Base-by-base conservation (phyloP, 306 rosid species). In the Myrica gale region DNA sequence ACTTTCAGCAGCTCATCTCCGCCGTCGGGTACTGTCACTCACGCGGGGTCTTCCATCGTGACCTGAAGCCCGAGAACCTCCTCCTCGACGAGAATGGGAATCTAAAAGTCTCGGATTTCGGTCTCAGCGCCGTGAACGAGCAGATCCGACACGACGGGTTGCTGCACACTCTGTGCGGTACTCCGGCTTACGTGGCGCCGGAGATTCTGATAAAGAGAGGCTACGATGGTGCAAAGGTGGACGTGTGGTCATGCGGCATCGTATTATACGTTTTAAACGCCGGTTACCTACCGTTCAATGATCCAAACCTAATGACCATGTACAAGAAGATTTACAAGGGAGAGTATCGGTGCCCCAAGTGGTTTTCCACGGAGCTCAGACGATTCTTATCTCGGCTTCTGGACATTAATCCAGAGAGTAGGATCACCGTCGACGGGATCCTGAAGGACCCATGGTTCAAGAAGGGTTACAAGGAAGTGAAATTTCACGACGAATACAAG, bases 121-220 rank as follows among this genome's bases (percentile, higher is more conserved):
- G 97, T 1, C 86, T 92, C 72, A 83, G 91, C 58, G 96, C 97
- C 0, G 81, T 89, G 5, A 81, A 51, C 42, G 85, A 78, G 1
- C 97, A 92, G 80, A 66, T 87, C 23, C 81, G 80, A 8, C 74
- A 82, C 43, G 97, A 92, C 9, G 96, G 97, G 7, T 69, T 88
- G 47, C 66, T 92, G 16, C 93, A 92, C 73, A 92, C 97, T 45
- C 87, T 92, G 0, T 92, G 97, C 1, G 97, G 97, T 17, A 92
- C 97, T 0, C 95, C 97, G 9, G 93, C 95, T 9, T 92, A 92
- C 67, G 97, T 92, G 80, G 95, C 97, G 20, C 97, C 97, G 58
- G 97, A 92, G 84, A 87, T 92, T 67, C 47, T 92, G 7, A 75
- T 76, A n/a, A 92, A 85, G 87, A 88, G 60, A 51, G 96, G 97